Evolutionary conservation across 768 basidiomycete genomes (phyloP).

Genomic region (Ramaria sp.): DNA sequence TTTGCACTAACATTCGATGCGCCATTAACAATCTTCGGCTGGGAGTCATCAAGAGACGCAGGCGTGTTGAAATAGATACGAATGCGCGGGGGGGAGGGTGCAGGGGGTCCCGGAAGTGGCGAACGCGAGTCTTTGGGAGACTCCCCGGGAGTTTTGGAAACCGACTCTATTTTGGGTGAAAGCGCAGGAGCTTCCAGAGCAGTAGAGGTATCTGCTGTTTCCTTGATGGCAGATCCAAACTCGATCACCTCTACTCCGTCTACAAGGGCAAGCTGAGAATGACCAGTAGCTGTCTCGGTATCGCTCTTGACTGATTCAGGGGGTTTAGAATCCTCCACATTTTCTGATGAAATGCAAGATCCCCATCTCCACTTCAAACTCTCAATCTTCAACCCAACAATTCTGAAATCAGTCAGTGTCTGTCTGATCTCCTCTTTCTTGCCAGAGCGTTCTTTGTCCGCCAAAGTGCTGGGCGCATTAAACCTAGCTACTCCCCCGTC

Average conservation of each 20-base stretch:
- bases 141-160: slow-evolving; percentile 5
- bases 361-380: slow-evolving; percentile 89
- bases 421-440: slow-evolving; percentile 84
- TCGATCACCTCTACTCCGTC: slow-evolving; percentile 11
- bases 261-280: slow-evolving; percentile 22
- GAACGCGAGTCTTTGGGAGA: slow-evolving; percentile 9
- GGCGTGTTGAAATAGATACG: slow-evolving; percentile 91
- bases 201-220: background rate
- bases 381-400: slow-evolving; percentile 79
- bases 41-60: slow-evolving; percentile 70
- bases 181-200: background rate
- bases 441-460: slow-evolving; percentile 25
- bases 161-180: background rate
- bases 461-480: background rate
- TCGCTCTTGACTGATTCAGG: slow-evolving; percentile 22
- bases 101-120: slow-evolving; percentile 33
- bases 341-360: slow-evolving; percentile 15
- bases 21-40: slow-evolving; percentile 43
- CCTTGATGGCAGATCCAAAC: slow-evolving; percentile 13
- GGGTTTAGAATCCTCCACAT: background rate
- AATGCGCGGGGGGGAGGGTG: slow-evolving; percentile 48
- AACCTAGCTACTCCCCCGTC: background rate
- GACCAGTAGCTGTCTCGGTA: slow-evolving; percentile 24
- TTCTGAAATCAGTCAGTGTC: slow-evolving; percentile 97
- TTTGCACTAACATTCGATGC: slow-evolving; percentile 48